phyloP scores from a whole-genome alignment of 1,284 basidiomycete genomes.

The Tylopilus sp. region DNA sequence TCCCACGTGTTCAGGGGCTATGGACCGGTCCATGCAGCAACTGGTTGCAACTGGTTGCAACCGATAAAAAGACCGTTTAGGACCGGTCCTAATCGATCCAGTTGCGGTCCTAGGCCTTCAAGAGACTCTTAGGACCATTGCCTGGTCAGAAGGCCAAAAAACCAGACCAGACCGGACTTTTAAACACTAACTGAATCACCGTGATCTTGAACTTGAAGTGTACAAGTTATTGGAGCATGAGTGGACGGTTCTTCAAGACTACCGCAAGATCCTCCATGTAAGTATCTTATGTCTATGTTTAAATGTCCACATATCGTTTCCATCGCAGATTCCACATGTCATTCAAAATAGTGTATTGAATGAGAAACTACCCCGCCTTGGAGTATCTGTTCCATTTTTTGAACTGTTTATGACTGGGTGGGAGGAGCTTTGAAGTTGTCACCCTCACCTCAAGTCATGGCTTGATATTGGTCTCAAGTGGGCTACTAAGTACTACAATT shows the following conservation, averaged over 20 bases:
- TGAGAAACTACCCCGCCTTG: neutral
- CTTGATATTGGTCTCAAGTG: neutral
- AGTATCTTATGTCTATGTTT: neutral
- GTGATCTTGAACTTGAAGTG: neutral
- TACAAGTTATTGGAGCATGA: neutral
- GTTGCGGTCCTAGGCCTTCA: no score
- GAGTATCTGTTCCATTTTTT: neutral
- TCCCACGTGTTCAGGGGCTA: no score
- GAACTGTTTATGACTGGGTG: neutral
- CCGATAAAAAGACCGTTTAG: no score
- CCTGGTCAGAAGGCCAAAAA: no score
- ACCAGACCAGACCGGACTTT: no score
- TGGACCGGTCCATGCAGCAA: no score
- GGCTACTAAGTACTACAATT: neutral
- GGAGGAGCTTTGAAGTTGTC: neutral
- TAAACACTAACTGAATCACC: neutral
- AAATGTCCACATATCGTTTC: neutral
- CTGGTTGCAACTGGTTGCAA: no score
- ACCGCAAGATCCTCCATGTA: neutral
- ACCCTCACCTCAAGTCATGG: neutral
- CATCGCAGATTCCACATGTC: neutral
- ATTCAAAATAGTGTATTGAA: neutral
- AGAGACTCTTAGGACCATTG: no score
- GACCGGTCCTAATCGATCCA: no score
- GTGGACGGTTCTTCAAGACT: neutral